phyloP scores from a whole-genome alignment of 2,329 filamentous ascomycete species.

The Aspergillus puulaauensis region DNA sequence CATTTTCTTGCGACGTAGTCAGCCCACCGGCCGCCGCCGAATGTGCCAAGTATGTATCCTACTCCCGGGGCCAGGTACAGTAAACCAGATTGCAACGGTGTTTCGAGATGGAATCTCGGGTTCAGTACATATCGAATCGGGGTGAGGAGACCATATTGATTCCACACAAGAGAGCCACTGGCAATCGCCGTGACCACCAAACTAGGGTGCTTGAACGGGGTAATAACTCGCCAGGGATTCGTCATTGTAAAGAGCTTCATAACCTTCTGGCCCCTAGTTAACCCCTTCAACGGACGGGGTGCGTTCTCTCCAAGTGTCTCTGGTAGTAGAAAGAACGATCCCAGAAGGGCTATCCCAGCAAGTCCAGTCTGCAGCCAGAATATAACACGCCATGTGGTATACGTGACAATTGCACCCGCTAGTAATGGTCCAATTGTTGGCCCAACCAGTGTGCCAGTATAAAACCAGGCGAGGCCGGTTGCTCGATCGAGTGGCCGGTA shows the following conservation, averaged over 20 bases:
- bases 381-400: slow-evolving; percentile 69
- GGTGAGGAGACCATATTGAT: slow-evolving; percentile 69
- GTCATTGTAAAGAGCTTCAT: slow-evolving; percentile 59
- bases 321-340: slow-evolving; percentile 66
- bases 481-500: slow-evolving; percentile 67
- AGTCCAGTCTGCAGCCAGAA: slow-evolving; percentile 76
- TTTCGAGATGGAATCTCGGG: slow-evolving; percentile 67
- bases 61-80: slow-evolving; percentile 74
- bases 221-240: slow-evolving; percentile 62
- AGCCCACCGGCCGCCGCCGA: slow-evolving; percentile 70
- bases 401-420: neutral
- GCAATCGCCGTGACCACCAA: slow-evolving; percentile 62
- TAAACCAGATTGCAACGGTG: slow-evolving; percentile 66
- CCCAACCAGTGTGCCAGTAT: slow-evolving; percentile 69
- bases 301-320: slow-evolving; percentile 70
- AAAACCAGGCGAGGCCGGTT: slow-evolving; percentile 72
- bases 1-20: slow-evolving; percentile 66
- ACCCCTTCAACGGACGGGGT: slow-evolving; percentile 60
- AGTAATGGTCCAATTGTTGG: slow-evolving; percentile 60
- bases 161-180: slow-evolving; percentile 67
- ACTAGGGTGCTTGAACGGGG: slow-evolving; percentile 66
- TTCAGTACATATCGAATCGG: slow-evolving; percentile 73
- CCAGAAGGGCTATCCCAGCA: slow-evolving; percentile 58
- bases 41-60: slow-evolving; percentile 68
- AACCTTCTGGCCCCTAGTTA: slow-evolving; percentile 50